Evolutionary conservation across 1,284 basidiomycete species (phyloP).

Genomic region (Limonomyces culmigenus): DNA sequence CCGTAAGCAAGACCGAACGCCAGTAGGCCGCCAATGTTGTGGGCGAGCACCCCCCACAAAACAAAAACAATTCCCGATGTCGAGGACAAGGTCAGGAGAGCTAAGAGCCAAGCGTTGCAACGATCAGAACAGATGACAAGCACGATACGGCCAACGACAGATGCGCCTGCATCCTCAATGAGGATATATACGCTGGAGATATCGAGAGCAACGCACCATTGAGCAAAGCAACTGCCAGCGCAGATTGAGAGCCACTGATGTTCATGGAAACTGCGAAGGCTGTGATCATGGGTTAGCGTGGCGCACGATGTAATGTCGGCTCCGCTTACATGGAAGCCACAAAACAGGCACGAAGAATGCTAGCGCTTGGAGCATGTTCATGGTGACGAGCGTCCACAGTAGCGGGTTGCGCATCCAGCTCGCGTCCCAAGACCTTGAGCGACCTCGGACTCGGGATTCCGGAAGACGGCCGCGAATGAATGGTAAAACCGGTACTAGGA

Average conservation of each 20-base stretch:
- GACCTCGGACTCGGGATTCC: conserved; percentile 10
- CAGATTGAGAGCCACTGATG: conserved; percentile 4
- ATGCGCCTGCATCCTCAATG: conserved; percentile 9
- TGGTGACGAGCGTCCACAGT: conserved; percentile 15
- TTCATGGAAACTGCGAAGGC: conserved; percentile 3
- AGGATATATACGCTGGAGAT: neutral
- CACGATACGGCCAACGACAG: conserved; percentile 15
- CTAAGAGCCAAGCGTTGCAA: conserved; percentile 18
- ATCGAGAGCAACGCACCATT: conserved; percentile 3
- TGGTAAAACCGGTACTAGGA: conserved; percentile 13
- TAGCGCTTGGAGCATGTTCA: conserved; percentile 19
- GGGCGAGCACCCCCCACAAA: conserved; percentile 21
- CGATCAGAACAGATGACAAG: conserved; percentile 20
- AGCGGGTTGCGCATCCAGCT: conserved; percentile 11
- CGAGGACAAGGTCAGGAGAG: conserved; percentile 11
- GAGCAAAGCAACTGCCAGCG: conserved; percentile 7
- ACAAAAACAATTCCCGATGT: conserved; percentile 18
- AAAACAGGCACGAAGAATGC: conserved; percentile 18
- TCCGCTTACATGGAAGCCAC: conserved; percentile 13
- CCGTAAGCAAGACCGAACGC: conserved; percentile 19
- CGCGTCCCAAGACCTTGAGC: conserved; percentile 6
- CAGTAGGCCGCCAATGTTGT: conserved; percentile 16
- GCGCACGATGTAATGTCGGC: neutral
- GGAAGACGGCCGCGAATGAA: conserved; percentile 19
- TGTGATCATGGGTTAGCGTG: neutral